phyloP scores from a whole-genome alignment of 75 land plant species.

The Chamaecyparis obtusa region DNA sequence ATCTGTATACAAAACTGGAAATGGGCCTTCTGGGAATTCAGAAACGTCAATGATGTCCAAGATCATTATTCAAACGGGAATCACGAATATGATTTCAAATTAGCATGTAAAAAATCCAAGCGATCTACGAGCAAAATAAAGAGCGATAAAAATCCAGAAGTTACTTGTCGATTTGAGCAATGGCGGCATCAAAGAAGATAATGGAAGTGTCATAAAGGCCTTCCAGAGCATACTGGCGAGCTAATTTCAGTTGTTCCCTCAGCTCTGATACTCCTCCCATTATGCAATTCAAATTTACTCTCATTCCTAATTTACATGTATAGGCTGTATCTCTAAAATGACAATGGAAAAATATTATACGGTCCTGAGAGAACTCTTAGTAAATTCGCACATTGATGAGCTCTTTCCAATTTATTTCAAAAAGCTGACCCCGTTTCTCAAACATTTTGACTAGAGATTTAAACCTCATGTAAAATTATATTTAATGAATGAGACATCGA shows the following conservation, averaged over 20 bases:
- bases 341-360: too few species aligned
- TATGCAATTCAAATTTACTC: conserved; percentile 1
- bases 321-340: too few species aligned
- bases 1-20: not conserved
- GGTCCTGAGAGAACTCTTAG: too few species aligned
- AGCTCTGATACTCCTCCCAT: conserved; percentile 63
- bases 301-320: not conserved
- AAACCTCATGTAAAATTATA: too few species aligned
- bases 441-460: too few species aligned
- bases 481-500: too few species aligned
- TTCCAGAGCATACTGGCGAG: conserved; percentile 86
- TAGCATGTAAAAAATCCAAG: not conserved
- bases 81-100: not conserved
- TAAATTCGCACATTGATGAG: too few species aligned
- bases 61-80: not conserved
- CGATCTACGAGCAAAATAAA: not conserved
- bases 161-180: conserved; percentile 98
- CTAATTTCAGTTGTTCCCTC: conserved; percentile 85
- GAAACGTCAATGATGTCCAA: not conserved
- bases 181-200: conserved; percentile 95
- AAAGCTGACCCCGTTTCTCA: too few species aligned
- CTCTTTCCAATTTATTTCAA: too few species aligned
- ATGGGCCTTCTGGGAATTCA: not conserved
- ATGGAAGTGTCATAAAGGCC: conserved; percentile 91
- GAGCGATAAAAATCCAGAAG: not conserved